Base-by-base conservation (phyloP, 805 yeast genomes). In the Candida sonorensis region DNA sequence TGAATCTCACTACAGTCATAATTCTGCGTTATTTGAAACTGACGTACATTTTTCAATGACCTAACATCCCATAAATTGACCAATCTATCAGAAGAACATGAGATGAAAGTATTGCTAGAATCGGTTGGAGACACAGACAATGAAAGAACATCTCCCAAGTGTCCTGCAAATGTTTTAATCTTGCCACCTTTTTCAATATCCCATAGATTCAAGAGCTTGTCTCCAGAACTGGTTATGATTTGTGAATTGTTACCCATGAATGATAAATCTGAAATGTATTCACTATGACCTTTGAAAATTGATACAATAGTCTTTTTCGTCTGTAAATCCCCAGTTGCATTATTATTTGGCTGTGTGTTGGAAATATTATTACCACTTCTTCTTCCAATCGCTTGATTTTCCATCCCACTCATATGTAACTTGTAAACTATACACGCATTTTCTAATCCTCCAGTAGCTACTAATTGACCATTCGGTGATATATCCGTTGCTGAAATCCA, bases 361-460 rank as follows among this genome's bases (percentile, higher is more conserved):
- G n/a, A n/a, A n/a, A n/a, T n/a, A n/a, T n/a, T n/a, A n/a, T n/a
- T n/a, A n/a, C n/a, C n/a, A n/a, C n/a, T n/a, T n/a, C n/a, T n/a
- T n/a, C n/a, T n/a, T n/a, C n/a, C n/a, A n/a, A n/a, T n/a, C n/a
- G n/a, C n/a, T n/a, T n/a, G n/a, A n/a, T n/a, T n/a, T n/a, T n/a
- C n/a, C n/a, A n/a, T n/a, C n/a, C n/a, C n/a, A n/a, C n/a, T n/a
- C n/a, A n/a, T n/a, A 28, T 37, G 19, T 10, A 71, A 51, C 20
- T 72, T 64, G 53, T 84, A 84, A 6, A 87, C 62, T 1, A 90
- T 75, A 48, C 94, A 79, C 18, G 72, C 69, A 50, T 87, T 87
- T 38, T 82, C 88, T 38, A 87, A 63, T 0, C 96, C 96, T 0
- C 83, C 96, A 39, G 81, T 70, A 0, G 94, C 95, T 5, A 80